Evolutionary conservation across 768 basidiomycete genomes (phyloP).

Genomic region (Pleurotus platypus): DNA sequence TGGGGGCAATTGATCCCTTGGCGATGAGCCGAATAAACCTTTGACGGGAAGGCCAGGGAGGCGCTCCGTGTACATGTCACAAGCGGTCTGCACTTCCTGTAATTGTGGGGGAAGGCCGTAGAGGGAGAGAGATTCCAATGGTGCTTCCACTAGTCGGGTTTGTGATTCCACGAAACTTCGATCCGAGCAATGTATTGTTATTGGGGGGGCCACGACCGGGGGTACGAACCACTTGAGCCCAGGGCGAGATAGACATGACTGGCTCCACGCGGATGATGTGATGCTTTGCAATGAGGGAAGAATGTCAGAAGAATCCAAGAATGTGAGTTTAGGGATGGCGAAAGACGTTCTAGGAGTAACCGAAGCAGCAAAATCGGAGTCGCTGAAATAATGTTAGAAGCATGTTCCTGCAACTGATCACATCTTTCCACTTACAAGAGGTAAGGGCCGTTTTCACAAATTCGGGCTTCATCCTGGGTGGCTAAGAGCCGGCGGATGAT

Average conservation of each 20-base stretch:
- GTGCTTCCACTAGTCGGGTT: slow-evolving; percentile 55
- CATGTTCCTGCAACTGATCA: neutral
- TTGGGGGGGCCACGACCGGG: slow-evolving; percentile 81
- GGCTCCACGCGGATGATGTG: slow-evolving; percentile 54
- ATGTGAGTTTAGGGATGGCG: slow-evolving; percentile 21
- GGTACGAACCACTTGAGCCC: slow-evolving; percentile 84
- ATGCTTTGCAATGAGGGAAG: slow-evolving; percentile 62
- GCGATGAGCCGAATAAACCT: slow-evolving; percentile 68
- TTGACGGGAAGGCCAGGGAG: slow-evolving; percentile 58
- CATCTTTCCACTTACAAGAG: slow-evolving; percentile 31
- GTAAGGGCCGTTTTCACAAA: slow-evolving; percentile 38
- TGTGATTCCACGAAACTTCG: slow-evolving; percentile 78
- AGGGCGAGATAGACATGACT: slow-evolving; percentile 79
- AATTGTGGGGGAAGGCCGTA: slow-evolving; percentile 79
- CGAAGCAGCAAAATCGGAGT: slow-evolving; percentile 47
- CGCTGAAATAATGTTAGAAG: slow-evolving; percentile 31
- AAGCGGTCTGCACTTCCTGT: slow-evolving; percentile 53
- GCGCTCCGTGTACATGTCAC: slow-evolving; percentile 38
- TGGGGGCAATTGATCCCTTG: slow-evolving; percentile 69
- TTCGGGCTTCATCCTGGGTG: slow-evolving; percentile 37
- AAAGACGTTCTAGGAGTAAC: slow-evolving; percentile 28
- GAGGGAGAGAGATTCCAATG: slow-evolving; percentile 70
- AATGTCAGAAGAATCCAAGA: slow-evolving; percentile 32
- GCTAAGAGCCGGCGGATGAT: slow-evolving; percentile 53
- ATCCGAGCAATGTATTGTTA: slow-evolving; percentile 67